Evolutionary conservation across 257 asterid genomes (phyloP).

Genomic region (Prunella vulgaris): DNA sequence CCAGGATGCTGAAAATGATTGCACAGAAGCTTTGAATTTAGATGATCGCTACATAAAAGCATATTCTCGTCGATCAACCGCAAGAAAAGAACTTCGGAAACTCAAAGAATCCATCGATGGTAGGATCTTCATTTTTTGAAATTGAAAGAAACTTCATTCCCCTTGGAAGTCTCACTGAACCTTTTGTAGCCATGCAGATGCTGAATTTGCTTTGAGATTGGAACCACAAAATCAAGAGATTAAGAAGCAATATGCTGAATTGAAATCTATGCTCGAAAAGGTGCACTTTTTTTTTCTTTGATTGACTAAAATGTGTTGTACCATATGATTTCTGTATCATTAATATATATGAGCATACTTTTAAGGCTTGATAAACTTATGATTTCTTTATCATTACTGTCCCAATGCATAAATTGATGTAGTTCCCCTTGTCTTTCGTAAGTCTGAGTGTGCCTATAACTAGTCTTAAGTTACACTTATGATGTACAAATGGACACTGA

Average conservation of each 20-base stretch:
- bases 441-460: background rate
- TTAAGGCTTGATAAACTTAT: background rate
- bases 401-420: background rate
- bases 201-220: constrained; percentile 78
- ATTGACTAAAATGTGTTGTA: constrained; percentile 2
- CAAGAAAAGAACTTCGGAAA: constrained; percentile 91
- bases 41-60: constrained; percentile 95
- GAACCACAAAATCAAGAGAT: constrained; percentile 94
- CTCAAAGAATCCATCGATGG: constrained; percentile 84
- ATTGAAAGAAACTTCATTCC: constrained; percentile 8
- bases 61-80: constrained; percentile 91
- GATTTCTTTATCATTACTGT: background rate
- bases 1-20: constrained; percentile 90
- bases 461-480: background rate
- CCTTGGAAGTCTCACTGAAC: constrained; percentile 22
- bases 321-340: background rate
- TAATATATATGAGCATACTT: background rate
- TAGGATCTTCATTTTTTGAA: constrained; percentile 26
- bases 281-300: constrained; percentile 26
- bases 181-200: constrained; percentile 52
- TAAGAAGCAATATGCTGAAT: constrained; percentile 79
- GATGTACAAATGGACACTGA: background rate
- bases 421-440: background rate
- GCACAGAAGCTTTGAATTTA: constrained; percentile 83
- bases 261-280: constrained; percentile 70